Base-by-base conservation (phyloP, 345 rosid genomes). In the Erodium maritimum region DNA sequence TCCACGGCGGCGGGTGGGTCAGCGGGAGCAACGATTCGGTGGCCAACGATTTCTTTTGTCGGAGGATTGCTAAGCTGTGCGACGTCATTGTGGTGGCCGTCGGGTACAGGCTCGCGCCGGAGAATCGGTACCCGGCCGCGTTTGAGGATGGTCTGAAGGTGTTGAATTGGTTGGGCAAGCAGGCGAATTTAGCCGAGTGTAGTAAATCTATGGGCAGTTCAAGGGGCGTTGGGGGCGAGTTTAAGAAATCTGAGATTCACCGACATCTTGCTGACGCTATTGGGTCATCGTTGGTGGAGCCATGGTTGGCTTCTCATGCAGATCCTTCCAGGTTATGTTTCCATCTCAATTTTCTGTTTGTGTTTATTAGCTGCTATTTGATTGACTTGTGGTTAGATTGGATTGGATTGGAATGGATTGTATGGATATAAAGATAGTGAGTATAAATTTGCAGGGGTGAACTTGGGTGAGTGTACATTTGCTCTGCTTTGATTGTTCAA, bases 1-100 rank as follows among this genome's bases (percentile, higher is more conserved):
- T 89, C 23, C 96, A 93, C 23, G 96, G 97, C 22, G 99, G 99
- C 0, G 95, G 96, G 9, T 89, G 95, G 95, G 94, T 93, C 45
- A 89, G 95, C 59, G 95, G 98, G 58, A 83, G 95, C 61, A 83
- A 81, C 45, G 96, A 88, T 58, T 91, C 98, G 18, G 91, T 80
- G 54, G 91, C 91, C 5, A 93, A 89, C 63, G 99, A 85, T 82
- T 66, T 56, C 37, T 93, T 89, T 45, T 93, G 96, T 57, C 72
- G 85, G 64, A 70, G 94, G 72, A 82, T 87, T 67, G 81, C 89
- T 12, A 89, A 84, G 61, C 71, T 80, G 50, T 89, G 93, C 62
- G 99, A 93, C 29, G 90, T 85, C 61, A 77, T 89, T 34, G 94
- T 93, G n/a, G 75, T 93, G 64, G 94, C 94, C 0, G 94, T 93